These are phyloP conservation scores for Auricularia sp. DNA, from an alignment of 768 basidiomycete genomes.

Conservation along the genomic window DNA sequence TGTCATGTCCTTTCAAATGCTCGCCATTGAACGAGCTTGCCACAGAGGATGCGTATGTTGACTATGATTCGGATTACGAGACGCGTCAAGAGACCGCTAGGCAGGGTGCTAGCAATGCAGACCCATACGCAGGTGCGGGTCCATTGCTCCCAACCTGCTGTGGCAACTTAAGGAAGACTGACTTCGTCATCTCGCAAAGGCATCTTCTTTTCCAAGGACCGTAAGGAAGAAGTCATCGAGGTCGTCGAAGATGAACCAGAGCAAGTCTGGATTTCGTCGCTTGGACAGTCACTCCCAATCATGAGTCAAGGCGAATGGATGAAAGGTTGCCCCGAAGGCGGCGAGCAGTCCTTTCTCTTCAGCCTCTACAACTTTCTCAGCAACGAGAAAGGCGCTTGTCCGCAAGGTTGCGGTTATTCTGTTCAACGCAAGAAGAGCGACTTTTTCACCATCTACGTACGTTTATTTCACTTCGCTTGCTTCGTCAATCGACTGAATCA, in stretches of 20 bases:
- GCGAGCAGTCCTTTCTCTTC: slow-evolving; percentile 84
- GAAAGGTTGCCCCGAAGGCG: slow-evolving; percentile 92
- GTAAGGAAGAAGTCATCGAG: slow-evolving; percentile 86
- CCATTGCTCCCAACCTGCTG: too few species aligned
- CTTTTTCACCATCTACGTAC: slow-evolving; percentile 76
- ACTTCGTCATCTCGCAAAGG: slow-evolving; percentile 32
- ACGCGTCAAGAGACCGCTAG: slow-evolving; percentile 30
- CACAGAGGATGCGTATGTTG: slow-evolving; percentile 48
- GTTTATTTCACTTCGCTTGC: slow-evolving; percentile 19
- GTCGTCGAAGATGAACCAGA: slow-evolving; percentile 66
- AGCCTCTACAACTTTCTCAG: slow-evolving; percentile 68
- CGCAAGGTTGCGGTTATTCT: slow-evolving; percentile 60
- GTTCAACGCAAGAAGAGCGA: slow-evolving; percentile 57
- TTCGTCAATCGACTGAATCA: slow-evolving; percentile 7
- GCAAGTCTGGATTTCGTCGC: slow-evolving; percentile 18
- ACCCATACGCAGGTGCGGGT: slow-evolving; percentile 69
- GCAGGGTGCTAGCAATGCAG: slow-evolving; percentile 45
- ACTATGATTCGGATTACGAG: slow-evolving; percentile 78
- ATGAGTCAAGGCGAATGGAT: slow-evolving; percentile 93
- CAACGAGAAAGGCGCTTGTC: slow-evolving; percentile 56
- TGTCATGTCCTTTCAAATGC: not conserved
- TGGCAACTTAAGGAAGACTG: too few species aligned
- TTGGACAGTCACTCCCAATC: slow-evolving; percentile 22
- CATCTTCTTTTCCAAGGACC: slow-evolving; percentile 91
- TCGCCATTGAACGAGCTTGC: not conserved